phyloP scores from a whole-genome alignment of 345 rosid genomes.

The Acer campestre region DNA sequence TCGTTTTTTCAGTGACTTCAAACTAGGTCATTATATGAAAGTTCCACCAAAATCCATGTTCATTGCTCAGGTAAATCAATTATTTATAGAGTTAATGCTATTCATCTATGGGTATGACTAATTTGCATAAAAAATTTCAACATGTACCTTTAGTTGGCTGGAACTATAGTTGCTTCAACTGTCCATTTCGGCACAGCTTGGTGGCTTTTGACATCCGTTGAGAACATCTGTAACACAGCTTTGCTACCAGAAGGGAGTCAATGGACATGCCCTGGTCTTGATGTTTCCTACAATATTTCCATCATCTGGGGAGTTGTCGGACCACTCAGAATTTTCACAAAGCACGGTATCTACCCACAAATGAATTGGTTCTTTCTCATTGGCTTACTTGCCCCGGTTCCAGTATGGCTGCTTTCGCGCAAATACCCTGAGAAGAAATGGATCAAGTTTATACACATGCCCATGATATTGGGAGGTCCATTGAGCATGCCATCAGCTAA shows the following conservation, averaged over 20 bases:
- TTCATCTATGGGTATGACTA: background rate
- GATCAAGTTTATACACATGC: constrained; percentile 57
- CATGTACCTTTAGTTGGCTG: constrained; percentile 39
- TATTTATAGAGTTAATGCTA: background rate
- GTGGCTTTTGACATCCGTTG: constrained; percentile 60
- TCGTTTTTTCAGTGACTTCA: constrained; percentile 62
- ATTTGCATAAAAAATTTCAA: background rate
- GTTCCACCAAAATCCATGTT: constrained; percentile 85
- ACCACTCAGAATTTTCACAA: constrained; percentile 67
- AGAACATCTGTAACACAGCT: constrained; percentile 58
- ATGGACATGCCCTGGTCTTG: constrained; percentile 78
- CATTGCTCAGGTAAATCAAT: constrained; percentile 48
- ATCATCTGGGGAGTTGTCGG: constrained; percentile 87
- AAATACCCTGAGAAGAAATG: constrained; percentile 68
- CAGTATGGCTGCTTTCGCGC: constrained; percentile 51
- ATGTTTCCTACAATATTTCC: constrained; percentile 75
- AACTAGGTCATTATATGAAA: constrained; percentile 88
- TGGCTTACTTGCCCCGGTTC: constrained; percentile 67
- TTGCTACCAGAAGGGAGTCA: constrained; percentile 66
- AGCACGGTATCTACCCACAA: constrained; percentile 49
- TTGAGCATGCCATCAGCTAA: constrained; percentile 35
- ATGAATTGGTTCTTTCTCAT: constrained; percentile 80
- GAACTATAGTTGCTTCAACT: constrained; percentile 62
- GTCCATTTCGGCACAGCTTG: constrained; percentile 68
- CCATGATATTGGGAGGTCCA: constrained; percentile 54